Evolutionary conservation across 352 stramenopile genomes (phyloP), one percentile per base, ranked within the genome.

Genomic region (Thraustotheca clavata): DNA sequence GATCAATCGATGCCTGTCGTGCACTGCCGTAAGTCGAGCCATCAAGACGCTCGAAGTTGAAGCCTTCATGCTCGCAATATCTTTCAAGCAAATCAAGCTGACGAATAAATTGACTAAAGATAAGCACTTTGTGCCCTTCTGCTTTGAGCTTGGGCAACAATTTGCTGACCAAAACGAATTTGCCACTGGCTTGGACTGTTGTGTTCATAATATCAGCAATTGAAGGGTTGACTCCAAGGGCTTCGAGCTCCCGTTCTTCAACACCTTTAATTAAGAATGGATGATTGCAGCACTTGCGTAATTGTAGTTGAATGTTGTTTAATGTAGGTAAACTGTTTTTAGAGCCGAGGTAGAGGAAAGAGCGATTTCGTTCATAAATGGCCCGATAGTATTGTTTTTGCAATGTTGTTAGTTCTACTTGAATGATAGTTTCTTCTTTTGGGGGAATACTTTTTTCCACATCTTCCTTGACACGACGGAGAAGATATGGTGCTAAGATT

Each of bases 201-300:
- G 89, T 93, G 59, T 91, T 77, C 80, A 94, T 92, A 8, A 92
- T 68, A 31, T 80, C 70, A 24, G 54, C 49, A 8, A 74, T 49
- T 16, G 77, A 76, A 0, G 84, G 82, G 5, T 70, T 70, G 9
- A 59, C 71, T 14, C 83, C 79, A 9, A 95, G 75, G 34, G 91
- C 79, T 35, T 88, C 82, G 0, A 94, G 66, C 40, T 95, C 86
- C 41, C 83, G 75, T 31, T 94, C 80, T 68, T 94, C 84, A 20
- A 94, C 86, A 16, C 96, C 96, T 65, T 97, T 98, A 52, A 99
- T 96, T 29, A 99, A 74, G 72, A 99, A 99, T 2, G 97, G 89
- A 72, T 99, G 97, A 74, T 99, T 99, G 72, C 97, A 99, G 74
- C 96, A 99, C 72, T 99, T 99, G 33, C 96, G 79, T 24, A 99